Percentiles rank a stretch among this genome's conserved stretches.
Evolutionary conservation across 176 grass and related monocot genomes (phyloP).

Genomic region (Melocanna baccifera): DNA sequence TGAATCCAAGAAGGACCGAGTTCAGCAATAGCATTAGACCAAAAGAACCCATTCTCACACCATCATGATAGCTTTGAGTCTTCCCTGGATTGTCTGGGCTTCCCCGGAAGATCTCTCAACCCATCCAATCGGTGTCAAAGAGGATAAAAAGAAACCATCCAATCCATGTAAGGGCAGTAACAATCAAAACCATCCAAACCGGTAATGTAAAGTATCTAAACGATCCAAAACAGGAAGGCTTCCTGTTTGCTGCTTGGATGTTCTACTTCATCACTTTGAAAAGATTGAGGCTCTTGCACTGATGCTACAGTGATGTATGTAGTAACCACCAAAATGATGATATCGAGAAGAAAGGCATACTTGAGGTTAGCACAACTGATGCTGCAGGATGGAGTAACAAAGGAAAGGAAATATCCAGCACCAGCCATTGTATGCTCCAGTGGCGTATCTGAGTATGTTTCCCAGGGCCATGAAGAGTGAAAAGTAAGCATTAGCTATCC

Average conservation of each 20-base stretch:
- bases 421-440: conserved; percentile 78
- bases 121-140: conserved; percentile 98
- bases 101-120: conserved; percentile 78
- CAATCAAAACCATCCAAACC: conserved; percentile 85
- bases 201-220: conserved; percentile 82
- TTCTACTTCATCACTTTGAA: conserved; percentile 37
- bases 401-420: conserved; percentile 77
- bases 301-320: conserved; percentile 66
- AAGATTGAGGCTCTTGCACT: conserved; percentile 50
- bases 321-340: conserved; percentile 60
- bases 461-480: conserved; percentile 97
- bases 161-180: conserved; percentile 84
- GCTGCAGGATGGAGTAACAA: conserved; percentile 59
- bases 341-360: conserved; percentile 79
- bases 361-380: conserved; percentile 89
- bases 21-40: conserved; percentile 93
- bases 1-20: conserved; percentile 80
- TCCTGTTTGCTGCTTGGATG: conserved; percentile 44
- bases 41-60: conserved; percentile 85
- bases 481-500: conserved; percentile 97
- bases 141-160: conserved; percentile 96
- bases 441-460: conserved; percentile 84
- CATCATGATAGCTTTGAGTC: conserved; percentile 59
- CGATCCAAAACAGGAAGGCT: conserved; percentile 88
- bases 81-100: conserved; percentile 53